Evolutionary conservation across 208 protist genomes (phyloP).

Genomic region (Crithidia bombi): DNA sequence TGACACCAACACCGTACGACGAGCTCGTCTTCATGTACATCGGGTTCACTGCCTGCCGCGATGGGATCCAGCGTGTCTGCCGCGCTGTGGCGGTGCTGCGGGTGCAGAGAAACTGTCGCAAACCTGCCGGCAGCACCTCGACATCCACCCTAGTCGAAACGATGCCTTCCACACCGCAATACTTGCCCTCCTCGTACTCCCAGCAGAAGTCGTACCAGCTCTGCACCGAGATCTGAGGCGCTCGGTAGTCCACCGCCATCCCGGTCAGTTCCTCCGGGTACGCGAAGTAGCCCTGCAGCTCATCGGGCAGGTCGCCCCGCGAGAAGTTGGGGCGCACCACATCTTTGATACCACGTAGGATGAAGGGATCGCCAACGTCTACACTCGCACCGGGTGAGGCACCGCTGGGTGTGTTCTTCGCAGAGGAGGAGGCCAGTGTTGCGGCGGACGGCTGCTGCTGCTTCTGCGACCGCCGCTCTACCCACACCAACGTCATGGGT

Average conservation of each 20-base stretch:
- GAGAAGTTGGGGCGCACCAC: constrained; percentile 77
- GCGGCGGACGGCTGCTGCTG: neutral
- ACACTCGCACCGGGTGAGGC: neutral
- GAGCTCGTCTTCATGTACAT: constrained; percentile 83
- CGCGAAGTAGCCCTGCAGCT: constrained; percentile 83
- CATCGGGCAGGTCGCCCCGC: constrained; percentile 75
- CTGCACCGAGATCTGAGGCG: constrained; percentile 63
- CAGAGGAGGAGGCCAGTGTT: neutral
- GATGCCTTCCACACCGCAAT: constrained; percentile 67
- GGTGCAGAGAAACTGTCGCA: constrained; percentile 69
- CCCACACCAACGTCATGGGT: constrained; percentile 83
- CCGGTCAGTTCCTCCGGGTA: constrained; percentile 78
- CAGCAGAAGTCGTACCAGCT: constrained; percentile 85
- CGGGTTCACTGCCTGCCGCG: constrained; percentile 47
- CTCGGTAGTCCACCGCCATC: constrained; percentile 59
- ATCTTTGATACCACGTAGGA: constrained; percentile 68
- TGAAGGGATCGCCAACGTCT: constrained; percentile 24
- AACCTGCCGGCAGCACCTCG: constrained; percentile 51
- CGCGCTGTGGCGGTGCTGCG: constrained; percentile 39
- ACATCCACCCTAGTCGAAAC: constrained; percentile 74
- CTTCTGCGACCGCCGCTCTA: constrained; percentile 16
- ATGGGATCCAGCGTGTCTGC: constrained; percentile 35
- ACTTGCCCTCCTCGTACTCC: constrained; percentile 74
- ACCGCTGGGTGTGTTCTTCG: neutral
- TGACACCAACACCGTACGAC: constrained; percentile 67